Evolutionary conservation across 164 flowering plant species (phyloP).

Genomic region (Saururus chinensis): DNA sequence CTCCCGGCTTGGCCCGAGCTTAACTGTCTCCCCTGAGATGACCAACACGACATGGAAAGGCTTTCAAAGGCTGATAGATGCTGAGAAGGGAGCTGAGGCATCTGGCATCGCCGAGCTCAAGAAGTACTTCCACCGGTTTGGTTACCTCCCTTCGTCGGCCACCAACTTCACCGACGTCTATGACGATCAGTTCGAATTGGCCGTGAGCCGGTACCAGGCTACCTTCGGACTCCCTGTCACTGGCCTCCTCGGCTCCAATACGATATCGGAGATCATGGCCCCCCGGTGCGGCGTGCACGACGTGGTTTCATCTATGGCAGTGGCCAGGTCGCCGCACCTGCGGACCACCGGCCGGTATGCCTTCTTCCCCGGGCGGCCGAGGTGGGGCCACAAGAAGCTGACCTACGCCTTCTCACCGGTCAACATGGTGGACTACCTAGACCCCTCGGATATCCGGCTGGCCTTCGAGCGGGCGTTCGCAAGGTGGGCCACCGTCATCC

Average conservation of each 20-base stretch:
- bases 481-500: conserved; percentile 54
- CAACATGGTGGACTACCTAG: conserved; percentile 14
- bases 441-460: conserved; percentile 16
- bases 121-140: conserved; percentile 38
- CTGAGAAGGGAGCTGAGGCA: conserved; percentile 24
- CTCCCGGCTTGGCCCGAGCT: conserved; percentile 8
- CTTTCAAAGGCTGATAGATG: conserved; percentile 23
- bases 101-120: conserved; percentile 40
- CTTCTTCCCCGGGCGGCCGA: conserved; percentile 48
- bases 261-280: conserved; percentile 28
- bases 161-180: conserved; percentile 28
- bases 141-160: conserved; percentile 23
- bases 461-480: conserved; percentile 37
- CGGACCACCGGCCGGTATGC: conserved; percentile 25
- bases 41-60: conserved; percentile 18
- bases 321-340: not conserved
- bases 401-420: conserved; percentile 44
- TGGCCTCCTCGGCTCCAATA: conserved; percentile 32
- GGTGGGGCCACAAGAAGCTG: conserved; percentile 41
- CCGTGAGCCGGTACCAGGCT: conserved; percentile 33
- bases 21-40: not conserved
- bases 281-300: conserved; percentile 50
- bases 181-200: conserved; percentile 30
- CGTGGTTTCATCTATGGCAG: not conserved
- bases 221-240: conserved; percentile 36